Percentiles rank a stretch among this genome's conserved stretches.
Evolutionary conservation across 2,329 filamentous ascomycete species (phyloP).

Genomic region (Monilinia vaccinii-corymbosi): DNA sequence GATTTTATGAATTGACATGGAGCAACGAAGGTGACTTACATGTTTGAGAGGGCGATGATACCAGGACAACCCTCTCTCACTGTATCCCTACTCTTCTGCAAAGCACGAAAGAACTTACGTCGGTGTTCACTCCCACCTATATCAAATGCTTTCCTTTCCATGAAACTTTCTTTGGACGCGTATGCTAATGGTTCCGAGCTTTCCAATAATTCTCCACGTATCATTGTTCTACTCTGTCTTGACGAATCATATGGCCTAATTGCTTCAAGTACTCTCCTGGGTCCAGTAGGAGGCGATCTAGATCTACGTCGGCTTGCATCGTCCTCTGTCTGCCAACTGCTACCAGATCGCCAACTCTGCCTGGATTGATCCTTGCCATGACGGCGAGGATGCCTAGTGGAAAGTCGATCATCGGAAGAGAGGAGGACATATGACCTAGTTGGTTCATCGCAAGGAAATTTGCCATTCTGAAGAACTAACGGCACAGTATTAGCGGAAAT

Average conservation of each 20-base stretch:
- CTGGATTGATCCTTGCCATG: background rate
- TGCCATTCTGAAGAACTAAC: background rate
- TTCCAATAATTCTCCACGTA: background rate
- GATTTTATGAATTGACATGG: background rate
- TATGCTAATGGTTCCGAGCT: background rate
- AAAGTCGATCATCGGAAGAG: background rate
- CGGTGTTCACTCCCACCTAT: conserved; percentile 6
- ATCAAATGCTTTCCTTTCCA: conserved; percentile 14
- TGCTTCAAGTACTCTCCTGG: background rate
- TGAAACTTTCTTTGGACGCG: conserved; percentile 11
- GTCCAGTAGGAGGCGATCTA: background rate
- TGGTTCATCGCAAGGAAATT: conserved; percentile 2
- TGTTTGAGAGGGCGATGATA: background rate
- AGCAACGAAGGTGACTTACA: background rate
- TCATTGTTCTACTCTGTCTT: background rate
- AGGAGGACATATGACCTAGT: background rate
- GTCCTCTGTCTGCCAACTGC: background rate
- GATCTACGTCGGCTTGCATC: background rate
- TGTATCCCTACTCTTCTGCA: conserved; percentile 16
- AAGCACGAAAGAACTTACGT: conserved; percentile 15
- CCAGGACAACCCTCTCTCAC: background rate
- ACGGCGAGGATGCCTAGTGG: background rate
- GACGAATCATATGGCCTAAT: background rate
- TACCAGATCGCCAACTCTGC: background rate
- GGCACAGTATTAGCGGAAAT: background rate